Base-by-base conservation (phyloP, 2,329 filamentous ascomycete species). In the Aureobasidium pullulans region DNA sequence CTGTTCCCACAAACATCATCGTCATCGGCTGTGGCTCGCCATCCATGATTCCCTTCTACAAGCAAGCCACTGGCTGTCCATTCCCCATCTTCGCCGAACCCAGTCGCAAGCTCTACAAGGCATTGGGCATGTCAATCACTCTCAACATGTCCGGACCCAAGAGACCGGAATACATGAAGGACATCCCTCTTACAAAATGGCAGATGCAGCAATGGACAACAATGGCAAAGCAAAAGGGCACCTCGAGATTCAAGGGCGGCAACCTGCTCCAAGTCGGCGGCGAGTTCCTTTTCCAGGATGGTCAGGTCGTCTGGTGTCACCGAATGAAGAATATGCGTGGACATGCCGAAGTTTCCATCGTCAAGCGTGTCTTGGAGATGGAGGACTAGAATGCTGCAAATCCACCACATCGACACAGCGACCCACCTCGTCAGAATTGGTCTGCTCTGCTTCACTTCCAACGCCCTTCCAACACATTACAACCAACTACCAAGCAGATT, bases 201-300 rank as follows among this genome's bases (percentile, higher is more conserved):
- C 62, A 62, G 23, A 61, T 63, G 13, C 68, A 68, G 6, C 72
- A 74, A 63, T 52, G 71, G 44, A 66, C 50, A 13, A 43, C 61
- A 49, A 56, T 62, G 53, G 44, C 48, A 15, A 62, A 62, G 15
- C 39, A 40, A 16, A 60, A 62, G n/a, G 59, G 60, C 37, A 50
- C 42, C 39, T 60, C 59, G 28, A 47, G 54, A 13, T 57, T 71
- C 32, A 66, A 68, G 40, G 72, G 72, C 15, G 73, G 73, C 6
- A 69, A 74, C 42, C 64, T 67, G 31, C 64, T 74, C 60, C 73
- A 75, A 64, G 69, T 75, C 32, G 73, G 73, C 4, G 73, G 73
- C 5, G 73, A 75, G 54, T 75, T 75, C 46, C 47, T 75, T 63
- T 73, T 75, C 57, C 69, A 73, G 36, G 69, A 73, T n/a, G 73